Evolutionary conservation across 169 alveolate species (phyloP).

Genomic region (Perkinsus marinus): DNA sequence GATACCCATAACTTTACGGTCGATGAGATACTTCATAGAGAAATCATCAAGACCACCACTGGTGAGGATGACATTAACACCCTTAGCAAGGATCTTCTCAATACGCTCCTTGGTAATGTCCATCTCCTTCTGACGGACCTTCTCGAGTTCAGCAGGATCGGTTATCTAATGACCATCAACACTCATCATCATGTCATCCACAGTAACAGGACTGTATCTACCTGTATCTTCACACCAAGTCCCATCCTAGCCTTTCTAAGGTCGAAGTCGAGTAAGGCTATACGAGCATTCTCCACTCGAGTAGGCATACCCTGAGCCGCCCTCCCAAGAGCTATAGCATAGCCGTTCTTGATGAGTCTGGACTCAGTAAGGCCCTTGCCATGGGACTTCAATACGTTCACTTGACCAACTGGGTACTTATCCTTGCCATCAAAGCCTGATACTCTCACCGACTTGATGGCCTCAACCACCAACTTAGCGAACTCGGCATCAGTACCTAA

Average conservation of each 20-base stretch:
- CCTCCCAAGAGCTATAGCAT: constrained; percentile 64
- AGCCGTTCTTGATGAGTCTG: constrained; percentile 25
- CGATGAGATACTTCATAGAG: constrained; percentile 93
- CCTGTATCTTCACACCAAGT: constrained; percentile 58
- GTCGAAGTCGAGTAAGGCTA: constrained; percentile 93
- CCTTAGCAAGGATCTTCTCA: constrained; percentile 68
- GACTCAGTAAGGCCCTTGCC: constrained; percentile 88
- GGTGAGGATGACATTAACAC: constrained; percentile 95
- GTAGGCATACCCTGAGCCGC: constrained; percentile 92
- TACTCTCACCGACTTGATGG: constrained; percentile 76
- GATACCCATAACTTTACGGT: constrained; percentile 89
- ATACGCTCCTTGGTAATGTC: constrained; percentile 89
- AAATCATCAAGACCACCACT: constrained; percentile 97
- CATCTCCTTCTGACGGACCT: constrained; percentile 85
- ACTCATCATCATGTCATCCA: not conserved
- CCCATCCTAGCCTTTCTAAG: constrained; percentile 85
- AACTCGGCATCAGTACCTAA: constrained; percentile 70
- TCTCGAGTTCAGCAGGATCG: constrained; percentile 91
- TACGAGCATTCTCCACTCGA: constrained; percentile 77
- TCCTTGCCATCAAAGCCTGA: constrained; percentile 50
- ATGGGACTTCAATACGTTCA: constrained; percentile 84
- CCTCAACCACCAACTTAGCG: constrained; percentile 82
- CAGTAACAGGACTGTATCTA: constrained; percentile 10
- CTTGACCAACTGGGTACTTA: constrained; percentile 86
- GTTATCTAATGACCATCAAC: constrained; percentile 73